Evolutionary conservation across 1,139 yeast genomes (phyloP).

Genomic region (Yamadazyma sp.): DNA sequence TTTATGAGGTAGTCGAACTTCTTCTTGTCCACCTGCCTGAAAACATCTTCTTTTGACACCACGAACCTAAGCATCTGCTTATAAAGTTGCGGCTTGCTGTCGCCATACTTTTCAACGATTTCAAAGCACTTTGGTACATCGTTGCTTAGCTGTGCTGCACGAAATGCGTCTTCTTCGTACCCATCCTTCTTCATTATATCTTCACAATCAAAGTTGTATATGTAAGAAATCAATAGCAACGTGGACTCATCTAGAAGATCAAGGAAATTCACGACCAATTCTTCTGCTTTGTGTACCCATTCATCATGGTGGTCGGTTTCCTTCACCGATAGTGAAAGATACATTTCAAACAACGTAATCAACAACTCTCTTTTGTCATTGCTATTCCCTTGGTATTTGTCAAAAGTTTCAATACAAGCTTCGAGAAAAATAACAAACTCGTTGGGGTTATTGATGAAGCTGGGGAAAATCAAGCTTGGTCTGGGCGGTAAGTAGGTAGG

Average conservation of each 20-base stretch:
- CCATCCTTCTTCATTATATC: constrained; percentile 40
- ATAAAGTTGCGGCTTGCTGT: constrained; percentile 62
- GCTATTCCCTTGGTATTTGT: constrained; percentile 68
- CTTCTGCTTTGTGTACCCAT: constrained; percentile 70
- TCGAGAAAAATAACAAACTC: constrained; percentile 93
- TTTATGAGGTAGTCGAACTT: constrained; percentile 52
- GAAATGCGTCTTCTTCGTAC: constrained; percentile 63
- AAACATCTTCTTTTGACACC: constrained; percentile 56
- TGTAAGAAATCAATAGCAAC: constrained; percentile 64
- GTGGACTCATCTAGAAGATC: constrained; percentile 55
- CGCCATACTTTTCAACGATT: constrained; percentile 61
- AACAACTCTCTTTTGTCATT: constrained; percentile 72
- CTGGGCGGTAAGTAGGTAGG: constrained; percentile 92
- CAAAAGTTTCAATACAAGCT: constrained; percentile 83
- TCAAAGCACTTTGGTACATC: constrained; percentile 59
- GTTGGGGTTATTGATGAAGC: constrained; percentile 79
- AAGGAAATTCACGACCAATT: constrained; percentile 46
- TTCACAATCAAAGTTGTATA: constrained; percentile 59
- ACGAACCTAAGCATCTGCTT: constrained; percentile 65
- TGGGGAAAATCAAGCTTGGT: constrained; percentile 83
- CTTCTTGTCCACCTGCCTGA: constrained; percentile 53
- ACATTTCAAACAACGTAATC: constrained; percentile 80
- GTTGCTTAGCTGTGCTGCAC: constrained; percentile 58
- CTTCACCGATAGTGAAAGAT: constrained; percentile 57
- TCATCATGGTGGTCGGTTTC: constrained; percentile 26